Conservation (phyloP, 768 basidiomycete species). For the Boletales sp. region DNA sequence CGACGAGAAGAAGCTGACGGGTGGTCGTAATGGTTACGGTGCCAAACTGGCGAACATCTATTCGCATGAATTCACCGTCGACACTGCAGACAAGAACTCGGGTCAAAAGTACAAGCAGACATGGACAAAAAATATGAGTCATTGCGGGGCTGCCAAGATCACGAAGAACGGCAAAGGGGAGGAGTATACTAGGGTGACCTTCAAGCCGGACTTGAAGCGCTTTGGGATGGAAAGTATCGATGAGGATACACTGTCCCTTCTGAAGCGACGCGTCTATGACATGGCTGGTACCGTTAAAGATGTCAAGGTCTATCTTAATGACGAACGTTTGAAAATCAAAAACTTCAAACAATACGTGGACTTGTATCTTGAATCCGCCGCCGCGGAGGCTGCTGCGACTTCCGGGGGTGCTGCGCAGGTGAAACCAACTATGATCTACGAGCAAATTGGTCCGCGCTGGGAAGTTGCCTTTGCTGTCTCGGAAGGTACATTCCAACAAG, state of each 20-base stretch:
- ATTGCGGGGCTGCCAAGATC: constrained; percentile 86
- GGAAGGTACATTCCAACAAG: constrained; percentile 87
- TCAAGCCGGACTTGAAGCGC: constrained; percentile 85
- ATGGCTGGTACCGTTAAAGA: constrained; percentile 94
- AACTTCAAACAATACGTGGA: constrained; percentile 98
- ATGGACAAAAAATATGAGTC: constrained; percentile 91
- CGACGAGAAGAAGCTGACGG: constrained; percentile 96
- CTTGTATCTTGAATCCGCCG: constrained; percentile 79
- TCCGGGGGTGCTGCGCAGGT: constrained; percentile 76
- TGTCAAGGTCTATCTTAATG: constrained; percentile 91
- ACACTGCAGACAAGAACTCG: constrained; percentile 87
- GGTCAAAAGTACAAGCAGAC: constrained; percentile 92
- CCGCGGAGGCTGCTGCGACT: constrained; percentile 61
- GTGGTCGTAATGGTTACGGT: constrained; percentile 97
- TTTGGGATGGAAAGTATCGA: constrained; percentile 94
- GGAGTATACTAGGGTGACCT: constrained; percentile 90
- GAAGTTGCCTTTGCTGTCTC: constrained; percentile 94
- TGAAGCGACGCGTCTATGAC: constrained; percentile 94
- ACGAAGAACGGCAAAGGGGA: constrained; percentile 85
- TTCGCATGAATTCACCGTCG: constrained; percentile 92
- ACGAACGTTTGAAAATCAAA: constrained; percentile 88
- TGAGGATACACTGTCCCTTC: constrained; percentile 82
- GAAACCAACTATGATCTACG: constrained; percentile 81
- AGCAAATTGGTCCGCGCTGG: constrained; percentile 80
- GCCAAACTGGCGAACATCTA: constrained; percentile 99